phyloP scores from a whole-genome alignment of 176 grass and related monocot species.

The Raddia guianensis region DNA sequence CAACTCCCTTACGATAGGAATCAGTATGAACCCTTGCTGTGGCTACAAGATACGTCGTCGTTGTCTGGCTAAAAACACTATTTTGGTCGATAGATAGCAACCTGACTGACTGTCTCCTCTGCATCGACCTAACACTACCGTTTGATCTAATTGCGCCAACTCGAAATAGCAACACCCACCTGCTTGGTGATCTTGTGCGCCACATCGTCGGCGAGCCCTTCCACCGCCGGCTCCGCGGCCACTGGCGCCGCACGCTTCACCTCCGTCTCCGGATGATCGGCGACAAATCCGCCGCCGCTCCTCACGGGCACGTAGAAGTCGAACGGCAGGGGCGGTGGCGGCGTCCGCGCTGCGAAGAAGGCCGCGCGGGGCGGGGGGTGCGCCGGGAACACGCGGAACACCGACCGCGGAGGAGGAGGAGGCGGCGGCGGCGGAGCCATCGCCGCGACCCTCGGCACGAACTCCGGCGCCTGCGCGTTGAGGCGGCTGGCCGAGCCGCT shows the following conservation, averaged over 20 bases:
- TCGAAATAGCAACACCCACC: conserved; percentile 40
- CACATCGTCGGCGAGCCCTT: conserved; percentile 63
- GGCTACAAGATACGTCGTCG: neutral
- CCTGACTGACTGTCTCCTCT: neutral
- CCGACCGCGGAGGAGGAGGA: conserved; percentile 32
- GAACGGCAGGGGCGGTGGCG: conserved; percentile 49
- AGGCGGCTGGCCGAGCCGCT: conserved; percentile 64
- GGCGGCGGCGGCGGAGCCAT: neutral
- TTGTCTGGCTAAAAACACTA: neutral
- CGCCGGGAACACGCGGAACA: conserved; percentile 58
- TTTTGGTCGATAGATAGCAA: neutral
- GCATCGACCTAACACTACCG: neutral
- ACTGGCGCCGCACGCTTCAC: conserved; percentile 17
- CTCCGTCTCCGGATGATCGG: conserved; percentile 48
- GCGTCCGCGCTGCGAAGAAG: conserved; percentile 43
- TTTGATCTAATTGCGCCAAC: conserved; percentile 16
- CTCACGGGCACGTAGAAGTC: conserved; percentile 54
- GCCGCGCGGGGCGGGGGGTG: conserved; percentile 35
- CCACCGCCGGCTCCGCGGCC: conserved; percentile 39
- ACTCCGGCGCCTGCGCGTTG: conserved; percentile 78
- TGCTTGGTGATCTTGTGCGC: conserved; percentile 86
- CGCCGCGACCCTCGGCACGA: conserved; percentile 60
- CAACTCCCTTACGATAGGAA: neutral
- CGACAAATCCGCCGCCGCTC: conserved; percentile 32
- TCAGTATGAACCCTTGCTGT: neutral